Evolutionary conservation across 2,329 filamentous ascomycete species (phyloP).

Genomic region (Apiospora malaysiana): DNA sequence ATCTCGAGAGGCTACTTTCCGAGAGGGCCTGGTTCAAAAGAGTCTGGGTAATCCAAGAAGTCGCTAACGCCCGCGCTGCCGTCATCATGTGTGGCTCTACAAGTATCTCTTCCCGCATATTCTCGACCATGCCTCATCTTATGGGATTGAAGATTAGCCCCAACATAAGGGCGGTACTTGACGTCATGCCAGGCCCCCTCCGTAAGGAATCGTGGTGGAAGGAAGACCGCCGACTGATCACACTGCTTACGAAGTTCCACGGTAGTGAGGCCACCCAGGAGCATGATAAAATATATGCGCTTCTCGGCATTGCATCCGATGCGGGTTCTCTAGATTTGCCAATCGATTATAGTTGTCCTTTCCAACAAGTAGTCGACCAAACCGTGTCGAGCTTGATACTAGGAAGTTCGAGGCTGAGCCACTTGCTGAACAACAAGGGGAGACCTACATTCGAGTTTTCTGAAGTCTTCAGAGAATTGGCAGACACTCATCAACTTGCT

Average conservation of each 20-base stretch:
- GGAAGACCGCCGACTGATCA: neutral
- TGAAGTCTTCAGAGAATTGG: too few relatives aligned
- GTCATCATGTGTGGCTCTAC: neutral
- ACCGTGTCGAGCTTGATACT: neutral
- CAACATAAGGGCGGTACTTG: neutral
- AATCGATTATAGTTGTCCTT: neutral
- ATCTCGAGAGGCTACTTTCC: neutral
- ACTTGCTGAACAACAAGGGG: too few relatives aligned
- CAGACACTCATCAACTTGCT: too few relatives aligned
- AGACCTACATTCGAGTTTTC: too few relatives aligned
- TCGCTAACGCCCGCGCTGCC: constrained; percentile 3
- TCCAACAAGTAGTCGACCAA: neutral
- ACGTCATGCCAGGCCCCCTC: neutral
- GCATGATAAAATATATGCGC: neutral
- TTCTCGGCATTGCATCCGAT: neutral
- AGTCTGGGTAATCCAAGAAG: constrained; percentile 20
- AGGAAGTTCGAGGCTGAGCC: neutral
- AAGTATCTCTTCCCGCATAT: neutral
- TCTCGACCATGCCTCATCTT: neutral
- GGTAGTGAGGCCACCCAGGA: neutral
- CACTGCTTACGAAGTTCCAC: neutral
- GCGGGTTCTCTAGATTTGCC: neutral
- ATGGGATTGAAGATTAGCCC: neutral
- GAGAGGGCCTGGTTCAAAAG: constrained; percentile 8
- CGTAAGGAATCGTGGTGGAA: constrained; percentile 1